Evolutionary conservation across 2,329 filamentous ascomycete species (phyloP).

Genomic region (Cytospora paraplurivora): DNA sequence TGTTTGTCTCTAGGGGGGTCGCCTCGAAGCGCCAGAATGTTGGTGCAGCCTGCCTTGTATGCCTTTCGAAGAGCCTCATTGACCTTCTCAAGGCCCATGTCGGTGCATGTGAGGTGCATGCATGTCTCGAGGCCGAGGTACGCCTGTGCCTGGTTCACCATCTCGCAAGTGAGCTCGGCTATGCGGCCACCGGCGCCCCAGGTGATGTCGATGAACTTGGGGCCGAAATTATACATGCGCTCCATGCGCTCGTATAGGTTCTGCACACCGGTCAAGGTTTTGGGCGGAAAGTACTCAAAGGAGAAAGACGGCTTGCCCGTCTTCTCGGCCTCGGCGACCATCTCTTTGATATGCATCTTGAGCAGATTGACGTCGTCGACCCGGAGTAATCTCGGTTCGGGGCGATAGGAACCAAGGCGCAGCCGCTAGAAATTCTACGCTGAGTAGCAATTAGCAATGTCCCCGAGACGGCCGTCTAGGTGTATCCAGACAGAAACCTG

Average conservation of each 20-base stretch:
- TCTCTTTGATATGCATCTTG: constrained; percentile 94
- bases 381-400: not conserved
- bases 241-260: constrained; percentile 99
- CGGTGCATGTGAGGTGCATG: constrained; percentile 98
- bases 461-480: constrained; percentile 1
- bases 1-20: constrained; percentile 93
- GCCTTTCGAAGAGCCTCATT: constrained; percentile 85
- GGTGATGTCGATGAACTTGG: constrained; percentile 96
- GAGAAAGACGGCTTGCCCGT: constrained; percentile 87
- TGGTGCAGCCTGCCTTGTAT: constrained; percentile 94
- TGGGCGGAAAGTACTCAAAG: constrained; percentile 99
- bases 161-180: constrained; percentile 92
- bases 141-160: constrained; percentile 94
- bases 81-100: constrained; percentile 92
- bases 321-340: constrained; percentile 79
- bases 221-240: constrained; percentile 93
- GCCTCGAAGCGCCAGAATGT: constrained; percentile 90
- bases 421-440: not conserved
- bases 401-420: not conserved
- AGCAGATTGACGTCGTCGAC: constrained; percentile 10
- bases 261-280: constrained; percentile 95
- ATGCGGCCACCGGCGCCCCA: constrained; percentile 95
- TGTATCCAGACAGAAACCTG: constrained; percentile 9
- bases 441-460: constrained; percentile 15
- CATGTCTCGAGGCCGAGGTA: constrained; percentile 96